Base-by-base conservation (phyloP, 257 asterid species). In the Solanum sitiens region DNA sequence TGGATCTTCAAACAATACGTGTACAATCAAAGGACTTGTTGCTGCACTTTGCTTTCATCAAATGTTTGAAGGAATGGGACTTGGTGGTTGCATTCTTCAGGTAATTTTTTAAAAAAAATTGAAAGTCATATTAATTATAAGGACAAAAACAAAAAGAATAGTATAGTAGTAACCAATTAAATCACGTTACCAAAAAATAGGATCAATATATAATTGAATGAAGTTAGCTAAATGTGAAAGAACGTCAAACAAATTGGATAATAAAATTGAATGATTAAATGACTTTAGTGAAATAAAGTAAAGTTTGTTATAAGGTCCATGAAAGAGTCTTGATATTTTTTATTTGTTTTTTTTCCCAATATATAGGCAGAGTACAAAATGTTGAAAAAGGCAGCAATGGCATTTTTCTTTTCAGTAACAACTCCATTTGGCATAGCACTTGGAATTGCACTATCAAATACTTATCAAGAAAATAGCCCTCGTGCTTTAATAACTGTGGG, bases 51-150 rank as follows among this genome's bases (percentile, higher is more conserved):
- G 91, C 83, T 92, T 92, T 85, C 94, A 92, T 44, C 93, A 91
- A 79, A 86, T 92, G 89, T 91, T 92, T 56, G 93, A 92, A 83
- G 94, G 92, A 44, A 91, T 91, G 92, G 94, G 94, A 2, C 93
- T 92, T 11, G 94, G 94, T 11, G 93, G 94, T 8, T 91, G 94
- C 88, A 92, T 90, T 35, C 89, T 92, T 42, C 95, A 92, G 95
- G 95, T 90, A 89, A 84, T 42, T 20, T 6, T 56, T 56, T 18
- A 56, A 6, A 18, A 56, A 6, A 18, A 18, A 56, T 56, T 8
- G 65, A 56, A 18, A 56, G 65, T 2, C 18, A 42, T 0, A 7
- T 25, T 76, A 77, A 18, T 12, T n/a, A 42, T 35, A n/a, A 40
- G 11, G 39, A 77, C 63, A 77, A n/a, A n/a, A 75, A 39, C 39